Evolutionary conservation across 768 basidiomycete species (phyloP).

Genomic region (Auriscalpium microsporum): DNA sequence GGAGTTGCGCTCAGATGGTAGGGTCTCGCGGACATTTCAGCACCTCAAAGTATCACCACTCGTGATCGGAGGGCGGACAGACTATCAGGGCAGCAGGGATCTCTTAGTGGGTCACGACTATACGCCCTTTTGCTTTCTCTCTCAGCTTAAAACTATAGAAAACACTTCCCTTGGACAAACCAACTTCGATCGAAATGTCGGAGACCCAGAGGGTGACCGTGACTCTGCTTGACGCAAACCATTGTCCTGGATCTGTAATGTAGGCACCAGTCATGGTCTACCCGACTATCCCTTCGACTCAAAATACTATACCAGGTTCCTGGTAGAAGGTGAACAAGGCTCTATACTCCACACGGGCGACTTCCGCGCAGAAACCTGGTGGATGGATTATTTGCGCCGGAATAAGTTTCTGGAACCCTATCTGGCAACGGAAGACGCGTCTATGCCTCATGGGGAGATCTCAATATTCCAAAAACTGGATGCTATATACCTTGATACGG

Average conservation of each 20-base stretch:
- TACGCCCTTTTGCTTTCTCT: too few species aligned
- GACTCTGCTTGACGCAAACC: constrained; percentile 85
- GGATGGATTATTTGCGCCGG: constrained; percentile 54
- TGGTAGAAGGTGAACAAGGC: constrained; percentile 62
- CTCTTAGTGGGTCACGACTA: constrained; percentile 42
- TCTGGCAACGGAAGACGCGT: constrained; percentile 23
- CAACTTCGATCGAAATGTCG: constrained; percentile 52
- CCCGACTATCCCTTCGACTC: not conserved
- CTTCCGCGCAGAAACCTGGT: constrained; percentile 79
- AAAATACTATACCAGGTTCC: constrained; percentile 47
- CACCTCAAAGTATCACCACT: constrained; percentile 58
- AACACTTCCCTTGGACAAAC: constrained; percentile 51
- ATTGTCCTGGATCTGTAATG: constrained; percentile 94
- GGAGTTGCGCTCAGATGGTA: constrained; percentile 37
- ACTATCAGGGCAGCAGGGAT: constrained; percentile 52
- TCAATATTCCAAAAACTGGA: constrained; percentile 36
- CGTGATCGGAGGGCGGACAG: constrained; percentile 33
- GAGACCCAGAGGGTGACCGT: constrained; percentile 54
- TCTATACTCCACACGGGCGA: constrained; percentile 91
- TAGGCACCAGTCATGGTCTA: constrained; percentile 26
- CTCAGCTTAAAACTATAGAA: constrained; percentile 29
- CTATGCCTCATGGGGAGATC: constrained; percentile 16
- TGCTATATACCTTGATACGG: constrained; percentile 80
- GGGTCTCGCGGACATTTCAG: constrained; percentile 45
- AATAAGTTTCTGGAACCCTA: constrained; percentile 73